A percentile compares a stretch with the other conserved stretches of the same genome.
Conservation (phyloP, 2,329 filamentous ascomycete genomes). For the Sarocladium oryzae region DNA sequence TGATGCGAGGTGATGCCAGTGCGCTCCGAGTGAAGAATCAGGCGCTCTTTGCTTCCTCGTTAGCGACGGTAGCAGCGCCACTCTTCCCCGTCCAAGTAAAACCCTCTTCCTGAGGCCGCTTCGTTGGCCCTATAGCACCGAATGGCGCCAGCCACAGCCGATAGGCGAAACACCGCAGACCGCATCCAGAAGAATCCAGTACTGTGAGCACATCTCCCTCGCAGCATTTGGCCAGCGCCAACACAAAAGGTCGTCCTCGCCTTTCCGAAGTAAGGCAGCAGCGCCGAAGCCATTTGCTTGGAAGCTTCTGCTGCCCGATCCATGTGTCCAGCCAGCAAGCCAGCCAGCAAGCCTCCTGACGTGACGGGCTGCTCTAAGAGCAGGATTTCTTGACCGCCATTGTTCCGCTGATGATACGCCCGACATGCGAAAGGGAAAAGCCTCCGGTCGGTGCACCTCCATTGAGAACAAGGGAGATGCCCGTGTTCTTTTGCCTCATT, state of each 20-base stretch:
- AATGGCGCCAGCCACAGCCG: constrained; percentile 2
- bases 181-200: neutral
- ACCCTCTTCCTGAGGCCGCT: neutral
- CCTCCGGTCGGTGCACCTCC: neutral
- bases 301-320: neutral
- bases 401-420: neutral
- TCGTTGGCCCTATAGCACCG: neutral
- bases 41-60: neutral
- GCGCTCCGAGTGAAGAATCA: neutral
- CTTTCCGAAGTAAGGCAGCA: neutral
- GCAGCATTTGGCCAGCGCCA: too few relatives aligned
- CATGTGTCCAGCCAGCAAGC: neutral
- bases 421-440: neutral
- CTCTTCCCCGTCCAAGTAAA: neutral
- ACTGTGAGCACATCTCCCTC: too few relatives aligned
- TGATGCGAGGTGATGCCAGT: neutral
- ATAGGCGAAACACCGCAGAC: neutral
- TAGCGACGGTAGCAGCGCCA: too few relatives aligned
- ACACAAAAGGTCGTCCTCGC: neutral
- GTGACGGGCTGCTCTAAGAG: too few relatives aligned
- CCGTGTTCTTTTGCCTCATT: neutral
- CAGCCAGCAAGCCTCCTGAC: neutral
- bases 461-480: neutral
- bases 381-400: neutral
- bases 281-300: constrained; percentile 7